A percentile compares a stretch with the other conserved stretches of the same genome.
These are phyloP conservation scores for Hanseniaspora occidentalis DNA, from an alignment of 805 yeast genomes.

Conservation along the genomic window DNA sequence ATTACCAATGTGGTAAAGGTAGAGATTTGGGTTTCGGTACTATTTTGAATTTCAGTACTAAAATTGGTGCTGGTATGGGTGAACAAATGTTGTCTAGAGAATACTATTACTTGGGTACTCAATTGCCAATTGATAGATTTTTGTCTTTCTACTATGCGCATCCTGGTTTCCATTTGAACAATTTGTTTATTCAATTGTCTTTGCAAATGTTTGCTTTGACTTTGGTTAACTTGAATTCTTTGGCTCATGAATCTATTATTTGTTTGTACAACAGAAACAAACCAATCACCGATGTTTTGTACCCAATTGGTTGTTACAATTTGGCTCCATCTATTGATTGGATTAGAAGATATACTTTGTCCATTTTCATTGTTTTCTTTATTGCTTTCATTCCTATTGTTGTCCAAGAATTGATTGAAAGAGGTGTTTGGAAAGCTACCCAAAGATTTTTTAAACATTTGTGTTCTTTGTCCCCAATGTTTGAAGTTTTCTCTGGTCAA, in stretches of 20 bases:
- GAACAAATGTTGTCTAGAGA: constrained; percentile 81
- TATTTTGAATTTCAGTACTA: constrained; percentile 72
- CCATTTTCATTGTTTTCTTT: constrained; percentile 72
- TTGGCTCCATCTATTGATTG: constrained; percentile 64
- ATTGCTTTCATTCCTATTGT: constrained; percentile 70
- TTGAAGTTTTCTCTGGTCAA: constrained; percentile 75
- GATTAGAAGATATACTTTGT: constrained; percentile 69
- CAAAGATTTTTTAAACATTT: constrained; percentile 60
- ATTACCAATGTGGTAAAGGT: constrained; percentile 85
- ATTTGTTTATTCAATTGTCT: constrained; percentile 65
- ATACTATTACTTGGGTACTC: constrained; percentile 71
- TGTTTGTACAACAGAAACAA: constrained; percentile 54
- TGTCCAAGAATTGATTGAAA: constrained; percentile 69
- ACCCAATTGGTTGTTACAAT: constrained; percentile 66
- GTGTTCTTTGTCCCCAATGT: constrained; percentile 62
- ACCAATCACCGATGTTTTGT: constrained; percentile 54
- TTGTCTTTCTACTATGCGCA: constrained; percentile 77
- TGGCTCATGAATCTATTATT: constrained; percentile 57
- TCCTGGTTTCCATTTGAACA: constrained; percentile 77
- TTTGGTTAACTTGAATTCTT: constrained; percentile 55
- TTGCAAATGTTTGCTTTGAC: constrained; percentile 62
- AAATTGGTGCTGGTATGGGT: constrained; percentile 91
- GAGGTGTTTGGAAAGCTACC: constrained; percentile 67
- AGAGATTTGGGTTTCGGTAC: constrained; percentile 83
- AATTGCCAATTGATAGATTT: constrained; percentile 68